These are phyloP conservation scores for Ashbya aceris DNA, from an alignment of 1,139 yeast genomes.

Conservation along the genomic window DNA sequence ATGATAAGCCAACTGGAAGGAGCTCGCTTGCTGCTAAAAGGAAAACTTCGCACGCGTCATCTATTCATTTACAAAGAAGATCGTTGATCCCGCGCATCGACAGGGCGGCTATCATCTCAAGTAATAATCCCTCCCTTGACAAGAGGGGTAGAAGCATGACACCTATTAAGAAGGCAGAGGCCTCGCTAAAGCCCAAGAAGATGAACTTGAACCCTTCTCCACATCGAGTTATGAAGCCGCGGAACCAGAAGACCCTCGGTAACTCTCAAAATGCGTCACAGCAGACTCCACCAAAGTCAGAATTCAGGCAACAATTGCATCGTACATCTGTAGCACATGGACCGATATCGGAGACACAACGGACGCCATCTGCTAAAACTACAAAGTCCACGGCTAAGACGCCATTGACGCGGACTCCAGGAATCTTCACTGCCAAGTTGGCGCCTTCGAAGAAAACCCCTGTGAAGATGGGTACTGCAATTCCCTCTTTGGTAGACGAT, in stretches of 20 bases:
- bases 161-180: constrained; percentile 1
- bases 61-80: constrained; percentile 6
- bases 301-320: neutral
- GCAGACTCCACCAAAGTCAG: neutral
- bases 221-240: neutral
- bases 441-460: neutral
- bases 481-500: neutral
- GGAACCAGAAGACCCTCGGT: neutral
- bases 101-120: constrained; percentile 2
- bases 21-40: constrained; percentile 1
- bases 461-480: neutral
- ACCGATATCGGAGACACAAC: neutral
- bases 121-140: neutral
- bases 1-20: neutral
- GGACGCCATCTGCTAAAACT: neutral
- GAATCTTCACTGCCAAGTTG: neutral
- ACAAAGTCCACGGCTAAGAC: neutral
- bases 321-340: neutral
- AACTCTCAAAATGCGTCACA: neutral
- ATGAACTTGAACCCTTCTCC: constrained; percentile 3
- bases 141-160: constrained; percentile 3
- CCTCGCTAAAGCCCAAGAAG: neutral
- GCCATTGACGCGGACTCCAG: neutral
- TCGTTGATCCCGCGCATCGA: constrained; percentile 16
- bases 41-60: constrained; percentile 2